Evolutionary conservation across 371 early-diverging fungal species (phyloP).

Genomic region (Mucor piriformis): DNA sequence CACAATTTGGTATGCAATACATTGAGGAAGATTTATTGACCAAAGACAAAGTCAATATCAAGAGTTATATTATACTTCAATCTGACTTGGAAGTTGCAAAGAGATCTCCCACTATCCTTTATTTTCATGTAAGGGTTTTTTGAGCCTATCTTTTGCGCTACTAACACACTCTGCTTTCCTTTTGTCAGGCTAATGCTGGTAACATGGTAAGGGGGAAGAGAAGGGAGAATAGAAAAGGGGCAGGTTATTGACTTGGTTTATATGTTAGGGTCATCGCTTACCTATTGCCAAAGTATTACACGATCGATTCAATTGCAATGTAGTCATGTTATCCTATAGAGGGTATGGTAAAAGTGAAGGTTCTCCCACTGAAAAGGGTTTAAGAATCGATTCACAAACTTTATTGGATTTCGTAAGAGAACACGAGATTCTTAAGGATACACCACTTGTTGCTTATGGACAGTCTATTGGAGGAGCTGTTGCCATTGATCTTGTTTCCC

Average conservation of each 20-base stretch:
- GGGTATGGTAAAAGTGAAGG: constrained; percentile 95
- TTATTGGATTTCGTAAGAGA: constrained; percentile 79
- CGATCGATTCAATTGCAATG: constrained; percentile 70
- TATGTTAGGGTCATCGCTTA: constrained; percentile 81
- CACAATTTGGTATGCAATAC: constrained; percentile 68
- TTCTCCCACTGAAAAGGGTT: constrained; percentile 81
- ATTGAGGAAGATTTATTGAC: constrained; percentile 81
- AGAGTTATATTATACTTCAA: constrained; percentile 78
- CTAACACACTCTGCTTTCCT: no score
- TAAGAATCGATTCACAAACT: constrained; percentile 87
- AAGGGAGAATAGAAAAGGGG: background rate
- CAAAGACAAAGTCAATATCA: constrained; percentile 78
- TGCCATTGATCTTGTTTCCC: constrained; percentile 83
- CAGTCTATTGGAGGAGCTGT: constrained; percentile 98
- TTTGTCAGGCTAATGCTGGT: constrained; percentile 96
- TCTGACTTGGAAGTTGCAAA: constrained; percentile 56
- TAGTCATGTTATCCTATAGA: constrained; percentile 94
- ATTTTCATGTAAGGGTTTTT: constrained; percentile 70
- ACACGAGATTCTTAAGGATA: constrained; percentile 72
- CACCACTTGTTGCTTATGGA: constrained; percentile 86
- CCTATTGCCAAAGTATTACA: constrained; percentile 83
- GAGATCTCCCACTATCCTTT: constrained; percentile 76
- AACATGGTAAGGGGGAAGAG: constrained; percentile 72
- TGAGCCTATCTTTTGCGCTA: background rate
- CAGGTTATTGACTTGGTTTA: background rate